These are phyloP conservation scores for Phytophthora palmivora DNA, from an alignment of 352 stramenopile genomes.

Conservation along the genomic window DNA sequence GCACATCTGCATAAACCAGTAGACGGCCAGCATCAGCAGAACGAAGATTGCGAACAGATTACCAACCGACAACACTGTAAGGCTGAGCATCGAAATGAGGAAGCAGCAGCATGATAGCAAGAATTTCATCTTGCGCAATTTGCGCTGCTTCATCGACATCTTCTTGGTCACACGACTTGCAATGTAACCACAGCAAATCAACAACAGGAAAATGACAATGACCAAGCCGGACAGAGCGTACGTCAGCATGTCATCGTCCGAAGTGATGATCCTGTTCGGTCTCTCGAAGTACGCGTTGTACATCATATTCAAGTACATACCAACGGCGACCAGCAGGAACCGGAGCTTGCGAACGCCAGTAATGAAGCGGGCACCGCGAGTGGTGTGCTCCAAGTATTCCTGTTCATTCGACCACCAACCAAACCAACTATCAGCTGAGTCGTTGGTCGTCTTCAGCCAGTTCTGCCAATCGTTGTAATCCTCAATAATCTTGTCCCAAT, in stretches of 20 bases:
- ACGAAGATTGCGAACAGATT: slow-evolving; percentile 83
- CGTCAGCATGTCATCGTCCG: slow-evolving; percentile 56
- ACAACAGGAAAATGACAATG: slow-evolving; percentile 71
- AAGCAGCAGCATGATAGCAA: slow-evolving; percentile 76
- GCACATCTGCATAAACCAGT: slow-evolving; percentile 89
- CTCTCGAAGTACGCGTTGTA: slow-evolving; percentile 84
- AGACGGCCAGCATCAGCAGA: slow-evolving; percentile 73
- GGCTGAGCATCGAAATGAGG: slow-evolving; percentile 66
- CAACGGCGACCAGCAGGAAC: slow-evolving; percentile 75
- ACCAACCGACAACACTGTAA: slow-evolving; percentile 71
- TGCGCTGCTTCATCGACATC: slow-evolving; percentile 91
- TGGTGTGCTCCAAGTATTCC: slow-evolving; percentile 86
- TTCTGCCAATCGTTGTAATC: slow-evolving; percentile 96
- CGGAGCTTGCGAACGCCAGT: slow-evolving; percentile 82
- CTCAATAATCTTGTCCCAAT: slow-evolving; percentile 96
- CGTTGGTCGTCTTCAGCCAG: slow-evolving; percentile 92
- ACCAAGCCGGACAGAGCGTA: slow-evolving; percentile 72
- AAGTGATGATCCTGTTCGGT: slow-evolving; percentile 64
- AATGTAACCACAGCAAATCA: slow-evolving; percentile 87
- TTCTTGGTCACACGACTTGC: slow-evolving; percentile 89
- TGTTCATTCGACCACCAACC: slow-evolving; percentile 89
- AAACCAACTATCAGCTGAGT: slow-evolving; percentile 88
- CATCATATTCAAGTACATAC: slow-evolving; percentile 84
- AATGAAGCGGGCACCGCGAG: slow-evolving; percentile 63
- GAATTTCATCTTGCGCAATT: slow-evolving; percentile 91